Base-by-base conservation (phyloP, 257 asterid genomes). In the Jasminum sambac region DNA sequence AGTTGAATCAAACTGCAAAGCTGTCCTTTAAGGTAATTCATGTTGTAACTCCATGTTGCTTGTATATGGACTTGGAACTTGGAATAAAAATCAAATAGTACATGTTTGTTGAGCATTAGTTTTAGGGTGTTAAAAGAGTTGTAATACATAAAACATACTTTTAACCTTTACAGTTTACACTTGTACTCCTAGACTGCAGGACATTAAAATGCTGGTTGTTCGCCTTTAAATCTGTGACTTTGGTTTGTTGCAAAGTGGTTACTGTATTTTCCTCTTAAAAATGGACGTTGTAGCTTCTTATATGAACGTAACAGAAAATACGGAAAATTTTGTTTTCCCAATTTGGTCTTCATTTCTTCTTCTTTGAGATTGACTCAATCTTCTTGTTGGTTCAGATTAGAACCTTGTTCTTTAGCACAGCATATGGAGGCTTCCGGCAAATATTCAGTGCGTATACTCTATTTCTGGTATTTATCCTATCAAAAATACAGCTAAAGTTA, bases 1-100 rank as follows among this genome's bases (percentile, higher is more conserved):
- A 36, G 39, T 67, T 58, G 67, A 23, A 21, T 52, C 71, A 1
- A 26, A 25, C 40, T 64, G 67, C 46, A 46, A 46, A 46, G 71
- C 2, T 26, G 12, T 30, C 40, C 42, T 64, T 34, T 43, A 43
- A 12, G 12, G 7, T 10, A 8, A 39, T 39, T 2, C 11, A n/a
- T 10, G 43, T 39, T 39, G 43, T 43, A 43, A 43, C 50, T 43
- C 11, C 5, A 43, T 13, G 14, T 10, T 43, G 50, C 50, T 43
- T 43, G 50, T 43, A 43, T 13, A 7, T 43, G 11, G 14, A 43
- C 50, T 43, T 43, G 50, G 50, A 43, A 43, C 43, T 39, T 39
- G 43, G 43, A 6, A 7, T 39, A 39, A 39, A 39, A 39, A 39
- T 1, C 2, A 39, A 30, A 1, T 30, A 30, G 2, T 30, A 30